Percentiles rank a stretch among this genome's conserved stretches.
phyloP scores from a whole-genome alignment of 805 yeast species.

The Blastobotrys peoriensis region DNA sequence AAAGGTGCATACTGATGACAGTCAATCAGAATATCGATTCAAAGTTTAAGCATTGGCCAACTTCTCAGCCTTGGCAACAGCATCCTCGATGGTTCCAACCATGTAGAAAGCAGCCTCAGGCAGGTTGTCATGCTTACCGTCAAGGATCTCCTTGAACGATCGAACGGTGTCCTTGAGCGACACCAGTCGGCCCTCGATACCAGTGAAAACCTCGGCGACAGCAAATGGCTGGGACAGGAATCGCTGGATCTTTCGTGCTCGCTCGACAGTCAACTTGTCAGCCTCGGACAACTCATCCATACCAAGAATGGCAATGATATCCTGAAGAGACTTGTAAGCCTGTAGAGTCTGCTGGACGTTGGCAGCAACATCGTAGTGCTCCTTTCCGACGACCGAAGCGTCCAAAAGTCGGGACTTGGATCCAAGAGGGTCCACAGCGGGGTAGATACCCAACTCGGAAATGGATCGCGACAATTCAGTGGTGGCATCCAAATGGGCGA shows the following conservation, averaged over 20 bases:
- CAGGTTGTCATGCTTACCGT: constrained; percentile 96
- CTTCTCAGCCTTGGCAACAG: constrained; percentile 97
- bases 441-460: constrained; percentile 99
- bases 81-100: constrained; percentile 99
- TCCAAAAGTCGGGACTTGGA: constrained; percentile 98
- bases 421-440: constrained; percentile 99
- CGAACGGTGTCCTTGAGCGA: constrained; percentile 90
- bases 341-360: constrained; percentile 96
- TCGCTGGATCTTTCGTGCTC: constrained; percentile 99
- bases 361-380: constrained; percentile 95
- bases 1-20: neutral
- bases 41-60: constrained; percentile 46
- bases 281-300: constrained; percentile 99
- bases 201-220: constrained; percentile 99
- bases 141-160: constrained; percentile 96
- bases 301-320: constrained; percentile 99
- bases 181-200: constrained; percentile 97
- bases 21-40: neutral
- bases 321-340: constrained; percentile 99
- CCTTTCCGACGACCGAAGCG: constrained; percentile 95
- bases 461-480: constrained; percentile 99
- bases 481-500: constrained; percentile 99
- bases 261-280: constrained; percentile 98
- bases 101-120: constrained; percentile 99
- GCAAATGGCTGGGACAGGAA: constrained; percentile 99